Evolutionary conservation across 176 grass and related monocot genomes (phyloP).

Genomic region (Raddia distichophylla): DNA sequence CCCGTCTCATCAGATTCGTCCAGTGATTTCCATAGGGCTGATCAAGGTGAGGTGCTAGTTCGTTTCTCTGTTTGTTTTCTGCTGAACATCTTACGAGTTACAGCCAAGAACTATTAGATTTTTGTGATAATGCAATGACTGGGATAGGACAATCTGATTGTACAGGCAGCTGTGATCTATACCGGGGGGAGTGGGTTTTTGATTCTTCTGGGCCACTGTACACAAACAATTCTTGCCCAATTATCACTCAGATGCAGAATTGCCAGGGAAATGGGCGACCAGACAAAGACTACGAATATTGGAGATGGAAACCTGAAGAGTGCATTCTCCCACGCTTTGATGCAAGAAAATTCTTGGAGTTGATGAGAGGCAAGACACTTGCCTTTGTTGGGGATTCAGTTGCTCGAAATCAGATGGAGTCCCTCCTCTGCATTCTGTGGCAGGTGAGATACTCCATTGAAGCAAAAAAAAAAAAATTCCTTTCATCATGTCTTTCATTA

Average conservation of each 20-base stretch:
- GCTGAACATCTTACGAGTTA: not conserved
- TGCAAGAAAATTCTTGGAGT: conserved; percentile 78
- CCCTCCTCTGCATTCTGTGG: conserved; percentile 91
- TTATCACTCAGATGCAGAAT: conserved; percentile 92
- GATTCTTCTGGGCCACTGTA: conserved; percentile 70
- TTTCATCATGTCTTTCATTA: conserved; percentile 10
- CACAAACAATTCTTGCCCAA: conserved; percentile 88
- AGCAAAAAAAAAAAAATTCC: not conserved
- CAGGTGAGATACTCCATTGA: conserved; percentile 52
- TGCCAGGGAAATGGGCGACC: conserved; percentile 92
- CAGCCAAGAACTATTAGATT: conserved; percentile 15
- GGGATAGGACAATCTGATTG: conserved; percentile 27
- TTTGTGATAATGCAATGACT: conserved; percentile 13
- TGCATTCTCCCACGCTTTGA: conserved; percentile 80
- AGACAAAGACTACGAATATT: conserved; percentile 84
- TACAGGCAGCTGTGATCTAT: conserved; percentile 74
- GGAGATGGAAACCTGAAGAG: conserved; percentile 85
- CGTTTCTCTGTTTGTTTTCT: conserved; percentile 16
- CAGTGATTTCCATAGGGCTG: conserved; percentile 5
- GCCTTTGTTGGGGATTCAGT: conserved; percentile 94
- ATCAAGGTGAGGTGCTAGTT: conserved; percentile 41
- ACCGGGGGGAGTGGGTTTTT: conserved; percentile 74
- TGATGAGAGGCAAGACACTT: conserved; percentile 92
- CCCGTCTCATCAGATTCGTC: conserved; percentile 8
- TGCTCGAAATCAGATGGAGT: conserved; percentile 96